Evolutionary conservation across 495 filamentous ascomycete genomes (phyloP), one percentile per base, ranked within the genome.

Genomic region (Talaromyces proteolyticus): DNA sequence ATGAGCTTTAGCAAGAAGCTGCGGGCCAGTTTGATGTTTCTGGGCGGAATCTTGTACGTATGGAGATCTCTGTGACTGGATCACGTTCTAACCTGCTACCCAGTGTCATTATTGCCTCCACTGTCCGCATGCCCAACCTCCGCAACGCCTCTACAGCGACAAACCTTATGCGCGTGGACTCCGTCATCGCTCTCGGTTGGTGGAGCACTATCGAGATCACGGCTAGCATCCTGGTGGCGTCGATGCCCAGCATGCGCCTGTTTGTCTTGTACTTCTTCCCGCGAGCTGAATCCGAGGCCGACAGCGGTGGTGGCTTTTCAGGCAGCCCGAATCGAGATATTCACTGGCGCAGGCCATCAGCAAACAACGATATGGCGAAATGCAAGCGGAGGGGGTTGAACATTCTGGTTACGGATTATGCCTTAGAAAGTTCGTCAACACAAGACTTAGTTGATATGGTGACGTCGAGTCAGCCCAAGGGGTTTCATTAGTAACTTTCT

Each of bases 1-100:
- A 62, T 67, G 54, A 48, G 38, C 4, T 43, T 18, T 1, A 44
- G 25, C 19, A 53, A 51, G 41, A 69, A 70, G 47, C 7, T 63
- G 21, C 29, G 29, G 29, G 29, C 29, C 29, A 34, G 29, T 14
- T 34, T 34, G 1, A 34, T 34, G 29, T 34, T 34, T 34, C 29
- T 34, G 14, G 29, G 29, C 29, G 29, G 29, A 34, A 34, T 14
- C 29, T 34, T 34, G 29, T 34, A 34, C 29, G 29, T 34, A 34
- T 34, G 14, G 4, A 34, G 14, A 2, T 34, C 29, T 34, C 29
- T 14, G 14, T 34, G 29, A 14, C 29, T 14, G 29, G 29, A 10
- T 34, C 4, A 34, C 29, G 29, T 34, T 34, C 29, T 29, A 12
- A 29, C 12, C 26, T 29, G 26, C 26, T 29, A 4, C 29, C 29